Base-by-base conservation (phyloP, 768 basidiomycete genomes). In the Mycena olivaceomarginata region DNA sequence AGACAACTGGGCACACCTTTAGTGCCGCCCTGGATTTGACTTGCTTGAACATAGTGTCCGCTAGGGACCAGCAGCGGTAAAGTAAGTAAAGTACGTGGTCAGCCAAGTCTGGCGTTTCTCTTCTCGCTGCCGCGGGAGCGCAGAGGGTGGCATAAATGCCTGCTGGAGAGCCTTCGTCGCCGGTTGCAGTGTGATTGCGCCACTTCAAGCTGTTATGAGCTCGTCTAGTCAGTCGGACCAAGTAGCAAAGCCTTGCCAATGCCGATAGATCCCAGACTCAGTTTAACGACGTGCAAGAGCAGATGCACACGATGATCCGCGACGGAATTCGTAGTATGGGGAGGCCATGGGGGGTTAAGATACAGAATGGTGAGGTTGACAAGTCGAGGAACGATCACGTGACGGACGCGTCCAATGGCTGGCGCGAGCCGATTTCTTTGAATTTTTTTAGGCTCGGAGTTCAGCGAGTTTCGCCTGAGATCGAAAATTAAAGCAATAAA, bases 171-270 rank as follows among this genome's bases (percentile, higher is more conserved):
- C 63, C 63, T 45, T 65, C 63, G 45, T 65, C n/a, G 63, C 98
- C 80, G 99, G 86, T 87, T 99, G 98, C 15, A 98, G 98, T 22
- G 97, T 98, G 82, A 99, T 99, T 66, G 96, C 93, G 2, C 98
- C 98, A 82, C 95, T 95, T 31, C 31, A 31, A 31, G 31, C 2
- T 62, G 97, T 98, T 82, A 67, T 67, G 39, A 67, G 67, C 87
- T 99, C 98, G 87, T 99, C 98, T 81, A 99, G 92, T 79, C 98
- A 97, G 89, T 99, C 98, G 16, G 98, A 98, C 31, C 3, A 31
- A 31, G 31, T 31, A 31, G 31, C 67, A 99, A 90, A 68, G 98
- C 97, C 92, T 97, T 96, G 67, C 98, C 98, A 85, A 99, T 97
- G 79, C 98, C 99, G 83, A 11, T n/a, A 45, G 8, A 39, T 64